These are phyloP conservation scores for Magnusiomyces paraingens DNA, from an alignment of 1,139 yeast species.

Conservation along the genomic window DNA sequence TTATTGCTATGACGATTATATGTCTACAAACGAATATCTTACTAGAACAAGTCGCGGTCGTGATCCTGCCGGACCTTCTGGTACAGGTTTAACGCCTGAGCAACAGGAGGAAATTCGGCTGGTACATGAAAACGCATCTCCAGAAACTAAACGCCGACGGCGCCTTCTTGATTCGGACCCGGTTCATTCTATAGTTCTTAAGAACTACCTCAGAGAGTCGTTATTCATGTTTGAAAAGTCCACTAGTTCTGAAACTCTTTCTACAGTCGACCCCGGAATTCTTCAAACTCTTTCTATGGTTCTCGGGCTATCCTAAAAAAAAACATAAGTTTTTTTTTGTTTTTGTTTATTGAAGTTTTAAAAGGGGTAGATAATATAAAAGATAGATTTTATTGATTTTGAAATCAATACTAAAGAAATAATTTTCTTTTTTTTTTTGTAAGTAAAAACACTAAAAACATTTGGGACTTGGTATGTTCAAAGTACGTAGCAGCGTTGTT, in stretches of 20 bases:
- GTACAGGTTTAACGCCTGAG: slow-evolving; percentile 1
- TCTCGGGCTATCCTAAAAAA: not conserved
- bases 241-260: no score
- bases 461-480: no score
- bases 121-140: slow-evolving; percentile 10
- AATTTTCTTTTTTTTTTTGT: not conserved
- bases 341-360: not conserved
- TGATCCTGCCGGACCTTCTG: not conserved
- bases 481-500: no score
- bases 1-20: slow-evolving; percentile 26
- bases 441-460: no score
- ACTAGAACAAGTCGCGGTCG: slow-evolving; percentile 11
- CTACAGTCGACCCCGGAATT: slow-evolving; percentile 5
- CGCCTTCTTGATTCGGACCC: slow-evolving; percentile 21
- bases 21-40: slow-evolving; percentile 24
- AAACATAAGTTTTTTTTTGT: no score
- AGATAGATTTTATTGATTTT: not conserved
- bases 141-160: slow-evolving; percentile 21
- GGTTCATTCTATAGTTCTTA: slow-evolving; percentile 22
- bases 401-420: not conserved
- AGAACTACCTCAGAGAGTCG: slow-evolving; percentile 12
- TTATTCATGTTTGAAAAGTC: slow-evolving; percentile 3
- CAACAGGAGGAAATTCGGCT: slow-evolving; percentile 3
- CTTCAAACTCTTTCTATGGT: slow-evolving; percentile 10
- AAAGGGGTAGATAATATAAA: not conserved